Evolutionary conservation across 495 filamentous ascomycete species (phyloP).

Genomic region (Penicillium samsonianum): DNA sequence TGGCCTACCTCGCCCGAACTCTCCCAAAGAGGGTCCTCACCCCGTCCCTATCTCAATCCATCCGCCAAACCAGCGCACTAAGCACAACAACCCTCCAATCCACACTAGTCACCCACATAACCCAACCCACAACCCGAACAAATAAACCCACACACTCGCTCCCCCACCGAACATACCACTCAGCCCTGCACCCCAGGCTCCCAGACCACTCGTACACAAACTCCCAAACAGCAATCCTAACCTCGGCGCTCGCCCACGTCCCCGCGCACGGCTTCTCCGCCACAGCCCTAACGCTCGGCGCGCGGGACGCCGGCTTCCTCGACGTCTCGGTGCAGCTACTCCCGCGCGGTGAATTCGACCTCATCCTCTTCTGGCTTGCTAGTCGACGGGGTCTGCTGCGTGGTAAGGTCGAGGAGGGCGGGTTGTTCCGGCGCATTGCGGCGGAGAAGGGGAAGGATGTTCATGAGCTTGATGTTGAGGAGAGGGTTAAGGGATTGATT

Average conservation of each 20-base stretch:
- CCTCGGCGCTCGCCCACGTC: slow-evolving; percentile 75
- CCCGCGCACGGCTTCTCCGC: slow-evolving; percentile 79
- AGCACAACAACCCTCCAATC: slow-evolving; percentile 10
- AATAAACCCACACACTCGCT: neutral
- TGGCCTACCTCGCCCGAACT: slow-evolving; percentile 23
- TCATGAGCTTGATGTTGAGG: slow-evolving; percentile 41
- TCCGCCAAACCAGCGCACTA: slow-evolving; percentile 8
- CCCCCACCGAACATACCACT: slow-evolving; percentile 61
- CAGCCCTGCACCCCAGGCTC: slow-evolving; percentile 59
- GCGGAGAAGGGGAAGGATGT: slow-evolving; percentile 8
- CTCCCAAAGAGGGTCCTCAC: slow-evolving; percentile 6
- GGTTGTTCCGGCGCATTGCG: slow-evolving; percentile 16
- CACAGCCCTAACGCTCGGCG: slow-evolving; percentile 70
- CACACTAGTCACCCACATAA: slow-evolving; percentile 3
- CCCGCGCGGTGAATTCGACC: slow-evolving; percentile 73
- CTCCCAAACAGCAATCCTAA: slow-evolving; percentile 75
- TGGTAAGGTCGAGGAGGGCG: slow-evolving; percentile 49
- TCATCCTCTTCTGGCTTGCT: slow-evolving; percentile 80
- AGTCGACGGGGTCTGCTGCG: slow-evolving; percentile 62
- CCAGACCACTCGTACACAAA: slow-evolving; percentile 61
- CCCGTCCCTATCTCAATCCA: neutral
- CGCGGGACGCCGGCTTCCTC: slow-evolving; percentile 79
- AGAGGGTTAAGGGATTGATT: slow-evolving; percentile 63
- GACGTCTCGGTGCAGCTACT: slow-evolving; percentile 83
- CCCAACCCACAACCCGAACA: neutral